Evolutionary conservation across 2,329 filamentous ascomycete genomes (phyloP).

Genomic region (Cladophialophora chaetospira): DNA sequence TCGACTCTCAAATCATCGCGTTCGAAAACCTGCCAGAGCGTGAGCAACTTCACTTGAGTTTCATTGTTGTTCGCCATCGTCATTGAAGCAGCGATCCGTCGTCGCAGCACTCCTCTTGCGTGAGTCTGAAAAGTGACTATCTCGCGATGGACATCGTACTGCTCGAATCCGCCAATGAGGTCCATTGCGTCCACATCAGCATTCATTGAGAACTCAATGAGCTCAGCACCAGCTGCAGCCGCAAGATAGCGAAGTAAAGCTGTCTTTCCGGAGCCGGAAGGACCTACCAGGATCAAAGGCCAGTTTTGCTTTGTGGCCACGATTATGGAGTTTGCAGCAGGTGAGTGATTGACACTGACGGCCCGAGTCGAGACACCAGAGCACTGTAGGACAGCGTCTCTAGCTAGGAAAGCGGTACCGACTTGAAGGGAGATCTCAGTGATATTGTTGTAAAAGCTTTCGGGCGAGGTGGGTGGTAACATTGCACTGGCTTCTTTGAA

Average conservation of each 20-base stretch:
- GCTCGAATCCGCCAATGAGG: constrained; percentile 93
- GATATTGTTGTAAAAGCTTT: constrained; percentile 71
- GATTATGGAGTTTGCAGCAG: constrained; percentile 81
- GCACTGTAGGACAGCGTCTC: constrained; percentile 53
- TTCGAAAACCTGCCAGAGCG: constrained; percentile 9
- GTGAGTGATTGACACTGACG: constrained; percentile 52
- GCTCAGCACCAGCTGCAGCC: constrained; percentile 70
- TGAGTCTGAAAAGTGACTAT: constrained; percentile 62
- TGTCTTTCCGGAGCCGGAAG: constrained; percentile 85
- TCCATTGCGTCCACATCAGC: constrained; percentile 97
- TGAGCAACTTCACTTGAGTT: background rate
- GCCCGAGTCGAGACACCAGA: constrained; percentile 37
- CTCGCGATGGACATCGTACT: constrained; percentile 78
- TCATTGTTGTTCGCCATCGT: background rate
- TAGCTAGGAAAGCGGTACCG: constrained; percentile 70
- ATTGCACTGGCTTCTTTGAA: constrained; percentile 50
- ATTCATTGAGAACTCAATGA: constrained; percentile 86
- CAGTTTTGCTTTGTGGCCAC: constrained; percentile 83
- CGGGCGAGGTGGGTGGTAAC: background rate
- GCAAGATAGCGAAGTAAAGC: constrained; percentile 77
- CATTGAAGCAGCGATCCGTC: constrained; percentile 40
- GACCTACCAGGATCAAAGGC: constrained; percentile 84
- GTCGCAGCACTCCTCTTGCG: constrained; percentile 52
- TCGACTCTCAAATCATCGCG: background rate
- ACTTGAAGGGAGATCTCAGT: constrained; percentile 71